phyloP scores from a whole-genome alignment of 2,329 filamentous ascomycete genomes.

The Calonectria ilicicola region DNA sequence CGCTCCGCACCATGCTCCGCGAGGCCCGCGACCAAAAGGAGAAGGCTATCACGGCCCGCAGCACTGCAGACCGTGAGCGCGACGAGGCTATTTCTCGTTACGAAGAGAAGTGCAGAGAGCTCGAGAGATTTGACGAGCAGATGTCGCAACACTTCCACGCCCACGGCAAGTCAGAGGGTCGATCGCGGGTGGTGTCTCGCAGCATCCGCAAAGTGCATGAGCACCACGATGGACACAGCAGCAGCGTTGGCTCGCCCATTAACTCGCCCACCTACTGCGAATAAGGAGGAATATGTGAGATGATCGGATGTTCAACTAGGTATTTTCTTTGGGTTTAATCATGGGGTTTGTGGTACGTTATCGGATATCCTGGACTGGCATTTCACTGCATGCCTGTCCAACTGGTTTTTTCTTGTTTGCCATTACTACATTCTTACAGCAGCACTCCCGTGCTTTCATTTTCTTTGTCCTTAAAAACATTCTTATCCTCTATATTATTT shows the following conservation, averaged over 20 bases:
- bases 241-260: not conserved
- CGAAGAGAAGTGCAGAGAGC: constrained; percentile 1
- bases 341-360: not conserved
- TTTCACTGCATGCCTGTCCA: not conserved
- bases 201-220: not conserved
- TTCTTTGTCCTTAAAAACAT: not conserved
- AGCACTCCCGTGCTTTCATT: not conserved
- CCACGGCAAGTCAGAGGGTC: constrained; percentile 52
- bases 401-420: not conserved
- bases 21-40: constrained; percentile 5
- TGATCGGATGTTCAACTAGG: not conserved
- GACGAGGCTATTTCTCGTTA: not conserved
- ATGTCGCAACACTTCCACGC: not conserved
- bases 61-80: not conserved
- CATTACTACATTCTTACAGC: not conserved
- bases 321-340: not conserved
- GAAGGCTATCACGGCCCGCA: not conserved
- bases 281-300: not conserved
- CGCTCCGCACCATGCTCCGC: constrained; percentile 1
- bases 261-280: not conserved
- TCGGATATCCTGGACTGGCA: not conserved
- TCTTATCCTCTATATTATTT: too few species aligned
- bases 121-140: constrained; percentile 1
- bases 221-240: not conserved
- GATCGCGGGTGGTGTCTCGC: constrained; percentile 64